A percentile compares a stretch with the other conserved stretches of the same genome.
Conservation (phyloP, 768 basidiomycete genomes). For the Rhizopogon sp. region DNA sequence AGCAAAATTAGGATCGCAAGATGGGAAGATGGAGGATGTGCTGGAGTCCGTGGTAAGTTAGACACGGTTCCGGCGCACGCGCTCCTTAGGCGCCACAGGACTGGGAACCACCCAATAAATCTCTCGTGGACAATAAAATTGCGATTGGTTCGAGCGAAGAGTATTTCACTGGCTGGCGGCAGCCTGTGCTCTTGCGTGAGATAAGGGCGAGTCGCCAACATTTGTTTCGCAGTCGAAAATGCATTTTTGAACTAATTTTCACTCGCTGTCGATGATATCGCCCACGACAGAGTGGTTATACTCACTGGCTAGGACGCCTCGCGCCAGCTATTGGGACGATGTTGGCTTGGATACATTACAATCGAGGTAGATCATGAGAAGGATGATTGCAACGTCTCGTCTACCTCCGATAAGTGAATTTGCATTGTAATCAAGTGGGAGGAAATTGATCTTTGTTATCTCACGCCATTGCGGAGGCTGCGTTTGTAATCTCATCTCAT, state of each 20-base stretch:
- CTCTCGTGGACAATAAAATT: neutral
- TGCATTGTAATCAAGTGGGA: constrained; percentile 4
- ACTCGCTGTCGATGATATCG: constrained; percentile 8
- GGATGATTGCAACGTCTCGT: too few relatives aligned
- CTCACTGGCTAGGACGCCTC: neutral
- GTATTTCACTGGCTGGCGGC: constrained; percentile 5
- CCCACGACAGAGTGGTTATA: constrained; percentile 3
- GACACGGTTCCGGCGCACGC: constrained; percentile 3
- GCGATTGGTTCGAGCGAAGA: neutral
- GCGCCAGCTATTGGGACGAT: neutral
- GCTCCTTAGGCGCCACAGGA: neutral
- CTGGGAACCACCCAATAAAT: neutral
- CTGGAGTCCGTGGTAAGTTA: neutral
- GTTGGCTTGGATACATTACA: neutral
- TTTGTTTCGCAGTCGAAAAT: constrained; percentile 4
- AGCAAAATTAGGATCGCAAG: neutral
- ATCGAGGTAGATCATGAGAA: too few relatives aligned
- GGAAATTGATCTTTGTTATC: constrained; percentile 7
- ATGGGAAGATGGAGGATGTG: neutral
- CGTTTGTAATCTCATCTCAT: constrained; percentile 15
- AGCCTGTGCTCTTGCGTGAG: constrained; percentile 3
- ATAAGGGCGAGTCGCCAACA: constrained; percentile 4
- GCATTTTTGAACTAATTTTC: constrained; percentile 9
- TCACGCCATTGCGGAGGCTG: constrained; percentile 13
- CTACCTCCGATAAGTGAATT: neutral